Conservation (phyloP, 768 basidiomycete species). For the Psilocybe azurescens region DNA sequence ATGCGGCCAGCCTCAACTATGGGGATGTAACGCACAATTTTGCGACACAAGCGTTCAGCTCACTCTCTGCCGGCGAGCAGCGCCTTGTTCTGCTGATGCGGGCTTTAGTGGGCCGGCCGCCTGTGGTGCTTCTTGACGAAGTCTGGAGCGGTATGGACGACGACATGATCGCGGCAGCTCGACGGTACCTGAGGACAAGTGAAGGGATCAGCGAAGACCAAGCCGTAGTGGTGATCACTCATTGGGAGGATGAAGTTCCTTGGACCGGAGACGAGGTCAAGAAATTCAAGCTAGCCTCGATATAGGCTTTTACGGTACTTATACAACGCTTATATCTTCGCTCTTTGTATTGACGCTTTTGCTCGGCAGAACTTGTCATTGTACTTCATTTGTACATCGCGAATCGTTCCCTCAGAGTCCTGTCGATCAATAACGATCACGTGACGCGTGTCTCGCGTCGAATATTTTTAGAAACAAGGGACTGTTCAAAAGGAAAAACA, state of each 20-base stretch:
- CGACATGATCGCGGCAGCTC: slow-evolving; percentile 69
- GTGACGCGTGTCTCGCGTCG: not conserved
- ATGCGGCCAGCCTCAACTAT: too few species aligned
- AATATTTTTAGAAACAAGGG: not conserved
- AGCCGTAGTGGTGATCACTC: slow-evolving; percentile 85
- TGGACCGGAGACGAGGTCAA: slow-evolving; percentile 63
- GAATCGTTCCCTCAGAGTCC: not conserved
- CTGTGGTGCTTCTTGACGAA: slow-evolving; percentile 87
- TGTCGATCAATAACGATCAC: not conserved
- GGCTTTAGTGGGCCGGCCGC: slow-evolving; percentile 77
- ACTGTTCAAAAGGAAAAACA: not conserved
- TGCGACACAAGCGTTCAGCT: slow-evolving; percentile 58
- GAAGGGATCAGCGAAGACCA: slow-evolving; percentile 59
- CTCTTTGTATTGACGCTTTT: too few species aligned
- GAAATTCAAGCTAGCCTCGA: slow-evolving; percentile 11
- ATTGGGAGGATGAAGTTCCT: slow-evolving; percentile 92
- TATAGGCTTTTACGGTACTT: not conserved
- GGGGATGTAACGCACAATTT: slow-evolving; percentile 35
- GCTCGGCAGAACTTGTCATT: too few species aligned
- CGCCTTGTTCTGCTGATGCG: slow-evolving; percentile 84
- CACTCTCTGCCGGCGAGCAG: slow-evolving; percentile 77
- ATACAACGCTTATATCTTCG: not conserved
- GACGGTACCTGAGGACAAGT: slow-evolving; percentile 58
- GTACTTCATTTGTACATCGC: too few species aligned
- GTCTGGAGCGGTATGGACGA: slow-evolving; percentile 94